Conservation (phyloP, 495 filamentous ascomycete genomes). For the Cetradonia linearis region DNA sequence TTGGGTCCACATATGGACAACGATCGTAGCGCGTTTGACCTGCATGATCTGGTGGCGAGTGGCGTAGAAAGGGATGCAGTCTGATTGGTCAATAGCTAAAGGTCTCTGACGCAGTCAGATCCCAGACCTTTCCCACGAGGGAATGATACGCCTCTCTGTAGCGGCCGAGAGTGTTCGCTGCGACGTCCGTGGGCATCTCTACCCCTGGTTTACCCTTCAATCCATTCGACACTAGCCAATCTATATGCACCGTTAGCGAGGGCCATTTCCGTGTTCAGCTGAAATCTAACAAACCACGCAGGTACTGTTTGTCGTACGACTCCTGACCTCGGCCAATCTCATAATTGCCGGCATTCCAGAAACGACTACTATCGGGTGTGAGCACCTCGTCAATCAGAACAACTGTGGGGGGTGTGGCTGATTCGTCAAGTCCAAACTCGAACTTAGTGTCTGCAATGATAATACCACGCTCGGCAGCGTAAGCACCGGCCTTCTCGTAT, state of each 20-base stretch:
- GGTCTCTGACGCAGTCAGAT: constrained; percentile 5
- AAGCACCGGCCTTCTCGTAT: constrained; percentile 63
- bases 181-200: constrained; percentile 55
- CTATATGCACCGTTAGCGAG: constrained; percentile 24
- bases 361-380: constrained; percentile 76
- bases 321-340: constrained; percentile 62
- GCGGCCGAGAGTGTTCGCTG: constrained; percentile 49
- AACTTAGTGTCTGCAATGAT: constrained; percentile 90
- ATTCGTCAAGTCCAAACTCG: constrained; percentile 68
- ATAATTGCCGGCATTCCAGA: constrained; percentile 75
- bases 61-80: constrained; percentile 4
- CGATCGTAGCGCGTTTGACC: constrained; percentile 12
- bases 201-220: constrained; percentile 63
- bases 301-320: constrained; percentile 85
- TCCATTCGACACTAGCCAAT: constrained; percentile 69
- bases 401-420: constrained; percentile 49
- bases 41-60: constrained; percentile 10
- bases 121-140: constrained; percentile 30
- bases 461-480: constrained; percentile 70
- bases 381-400: constrained; percentile 88
- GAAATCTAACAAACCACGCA: constrained; percentile 37
- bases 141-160: constrained; percentile 62
- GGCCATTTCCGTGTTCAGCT: background rate
- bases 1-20: constrained; percentile 10
- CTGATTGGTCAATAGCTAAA: constrained; percentile 8